phyloP scores from a whole-genome alignment of 768 basidiomycete genomes.

The Boletus insuetus region DNA sequence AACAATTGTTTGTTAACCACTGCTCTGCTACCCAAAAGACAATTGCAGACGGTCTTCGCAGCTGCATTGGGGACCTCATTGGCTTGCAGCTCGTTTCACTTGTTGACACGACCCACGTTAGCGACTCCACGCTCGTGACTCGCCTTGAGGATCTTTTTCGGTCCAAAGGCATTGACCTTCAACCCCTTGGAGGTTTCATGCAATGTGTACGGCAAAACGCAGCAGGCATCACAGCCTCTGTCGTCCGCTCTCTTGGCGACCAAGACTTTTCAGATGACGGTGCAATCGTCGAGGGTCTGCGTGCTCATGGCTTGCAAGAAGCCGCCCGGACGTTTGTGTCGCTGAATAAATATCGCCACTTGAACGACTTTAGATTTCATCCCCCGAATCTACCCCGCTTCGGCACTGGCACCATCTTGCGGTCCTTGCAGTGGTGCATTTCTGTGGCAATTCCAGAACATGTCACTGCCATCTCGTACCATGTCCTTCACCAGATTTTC shows the following conservation, averaged over 20 bases:
- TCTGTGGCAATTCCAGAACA: slow-evolving; percentile 40
- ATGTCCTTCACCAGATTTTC: slow-evolving; percentile 73
- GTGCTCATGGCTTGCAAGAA: slow-evolving; percentile 31
- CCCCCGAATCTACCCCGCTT: slow-evolving; percentile 66
- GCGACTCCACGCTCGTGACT: slow-evolving; percentile 18
- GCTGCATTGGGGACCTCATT: slow-evolving; percentile 69
- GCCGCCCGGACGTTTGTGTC: slow-evolving; percentile 45
- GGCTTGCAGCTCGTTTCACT: slow-evolving; percentile 56
- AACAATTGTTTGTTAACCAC: slow-evolving; percentile 52
- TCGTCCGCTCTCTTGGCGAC: slow-evolving; percentile 64
- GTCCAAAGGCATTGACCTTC: slow-evolving; percentile 30
- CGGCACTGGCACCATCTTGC: slow-evolving; percentile 46
- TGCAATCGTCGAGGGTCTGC: slow-evolving; percentile 47
- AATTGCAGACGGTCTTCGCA: slow-evolving; percentile 47
- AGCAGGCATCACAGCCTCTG: slow-evolving; percentile 55
- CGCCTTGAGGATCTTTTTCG: slow-evolving; percentile 38
- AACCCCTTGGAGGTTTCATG: slow-evolving; percentile 33
- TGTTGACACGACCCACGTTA: slow-evolving; percentile 34
- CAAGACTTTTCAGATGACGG: slow-evolving; percentile 58
- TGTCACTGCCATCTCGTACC: slow-evolving; percentile 64
- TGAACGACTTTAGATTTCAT: slow-evolving; percentile 51
- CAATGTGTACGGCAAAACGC: slow-evolving; percentile 41
- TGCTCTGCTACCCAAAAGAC: slow-evolving; percentile 59
- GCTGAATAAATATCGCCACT: slow-evolving; percentile 51
- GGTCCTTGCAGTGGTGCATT: slow-evolving; percentile 60